phyloP scores from a whole-genome alignment of 2,329 filamentous ascomycete genomes.

The Diaporthe sp. region DNA sequence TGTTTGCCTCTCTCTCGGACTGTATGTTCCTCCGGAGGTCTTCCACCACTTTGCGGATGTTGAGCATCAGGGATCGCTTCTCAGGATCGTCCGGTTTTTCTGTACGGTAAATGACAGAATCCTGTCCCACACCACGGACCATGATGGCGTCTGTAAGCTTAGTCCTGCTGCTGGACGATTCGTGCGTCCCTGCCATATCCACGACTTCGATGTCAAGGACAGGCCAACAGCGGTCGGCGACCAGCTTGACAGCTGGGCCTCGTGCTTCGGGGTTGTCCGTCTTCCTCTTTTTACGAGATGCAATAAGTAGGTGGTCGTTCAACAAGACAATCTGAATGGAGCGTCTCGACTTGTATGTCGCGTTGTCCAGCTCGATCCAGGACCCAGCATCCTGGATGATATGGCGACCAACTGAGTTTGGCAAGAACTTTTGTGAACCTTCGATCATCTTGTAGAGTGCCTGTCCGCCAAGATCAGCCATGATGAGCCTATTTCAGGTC shows the following conservation, averaged over 20 bases:
- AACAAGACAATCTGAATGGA: slow-evolving; percentile 93
- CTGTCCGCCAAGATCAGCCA: slow-evolving; percentile 44
- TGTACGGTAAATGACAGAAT: slow-evolving; percentile 95
- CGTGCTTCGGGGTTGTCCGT: slow-evolving; percentile 73
- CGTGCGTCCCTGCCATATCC: slow-evolving; percentile 80
- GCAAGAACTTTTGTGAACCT: slow-evolving; percentile 96
- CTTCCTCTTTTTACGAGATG: slow-evolving; percentile 92
- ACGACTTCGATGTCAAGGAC: slow-evolving; percentile 93
- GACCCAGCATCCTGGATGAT: slow-evolving; percentile 92
- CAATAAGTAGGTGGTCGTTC: slow-evolving; percentile 94
- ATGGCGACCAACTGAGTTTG: slow-evolving; percentile 90
- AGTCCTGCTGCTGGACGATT: slow-evolving; percentile 68
- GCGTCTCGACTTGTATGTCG: slow-evolving; percentile 93
- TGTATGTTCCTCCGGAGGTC: slow-evolving; percentile 88
- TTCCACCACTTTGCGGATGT: slow-evolving; percentile 93
- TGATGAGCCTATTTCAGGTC: background rate
- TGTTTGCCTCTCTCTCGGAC: slow-evolving; percentile 88
- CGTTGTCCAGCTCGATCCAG: slow-evolving; percentile 97
- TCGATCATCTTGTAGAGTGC: slow-evolving; percentile 97
- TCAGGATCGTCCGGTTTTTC: slow-evolving; percentile 84
- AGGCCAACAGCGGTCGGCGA: slow-evolving; percentile 95
- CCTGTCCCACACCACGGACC: slow-evolving; percentile 85
- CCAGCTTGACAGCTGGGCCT: slow-evolving; percentile 78
- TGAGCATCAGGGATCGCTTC: slow-evolving; percentile 85
- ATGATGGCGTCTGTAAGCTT: slow-evolving; percentile 89